Conservation (phyloP, 352 stramenopile genomes). For the Globisporangium acanthophoron region DNA sequence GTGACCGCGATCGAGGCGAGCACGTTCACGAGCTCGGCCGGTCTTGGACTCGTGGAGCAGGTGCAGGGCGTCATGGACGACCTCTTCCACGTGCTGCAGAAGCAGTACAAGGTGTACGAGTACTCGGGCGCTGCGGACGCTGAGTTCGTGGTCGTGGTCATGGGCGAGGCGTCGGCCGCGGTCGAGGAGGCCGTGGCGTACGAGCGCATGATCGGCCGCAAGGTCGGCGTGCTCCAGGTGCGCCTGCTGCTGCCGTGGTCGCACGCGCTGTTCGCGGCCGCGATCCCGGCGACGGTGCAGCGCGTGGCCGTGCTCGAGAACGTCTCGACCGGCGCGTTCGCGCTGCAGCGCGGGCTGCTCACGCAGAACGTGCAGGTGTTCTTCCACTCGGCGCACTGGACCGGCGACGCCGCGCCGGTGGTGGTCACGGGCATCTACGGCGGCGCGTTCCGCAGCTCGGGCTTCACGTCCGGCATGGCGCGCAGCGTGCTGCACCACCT, state of each 20-base stretch:
- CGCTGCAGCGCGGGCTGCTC: slow-evolving; percentile 60
- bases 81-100: slow-evolving; percentile 64
- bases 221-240: slow-evolving; percentile 77
- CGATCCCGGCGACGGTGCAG: slow-evolving; percentile 44
- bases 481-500: slow-evolving; percentile 63
- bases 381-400: slow-evolving; percentile 55
- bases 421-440: slow-evolving; percentile 67
- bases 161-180: slow-evolving; percentile 51
- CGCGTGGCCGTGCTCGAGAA: slow-evolving; percentile 75
- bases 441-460: slow-evolving; percentile 52
- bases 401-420: slow-evolving; percentile 19
- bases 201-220: slow-evolving; percentile 65
- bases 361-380: slow-evolving; percentile 72
- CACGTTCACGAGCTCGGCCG: slow-evolving; percentile 6
- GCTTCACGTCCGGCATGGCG: slow-evolving; percentile 66
- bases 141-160: slow-evolving; percentile 64
- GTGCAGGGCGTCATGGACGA: slow-evolving; percentile 74
- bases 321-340: slow-evolving; percentile 49
- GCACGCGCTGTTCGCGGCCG: slow-evolving; percentile 58
- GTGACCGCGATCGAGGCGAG: slow-evolving; percentile 27
- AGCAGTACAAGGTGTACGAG: slow-evolving; percentile 80
- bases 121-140: slow-evolving; percentile 63
- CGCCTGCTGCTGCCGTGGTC: slow-evolving; percentile 71
- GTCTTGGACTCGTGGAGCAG: slow-evolving; percentile 43
- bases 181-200: slow-evolving; percentile 61